Percentiles rank a stretch among this genome's conserved stretches.
phyloP scores from a whole-genome alignment of 352 stramenopile species.

The Phytophthora palmivora region DNA sequence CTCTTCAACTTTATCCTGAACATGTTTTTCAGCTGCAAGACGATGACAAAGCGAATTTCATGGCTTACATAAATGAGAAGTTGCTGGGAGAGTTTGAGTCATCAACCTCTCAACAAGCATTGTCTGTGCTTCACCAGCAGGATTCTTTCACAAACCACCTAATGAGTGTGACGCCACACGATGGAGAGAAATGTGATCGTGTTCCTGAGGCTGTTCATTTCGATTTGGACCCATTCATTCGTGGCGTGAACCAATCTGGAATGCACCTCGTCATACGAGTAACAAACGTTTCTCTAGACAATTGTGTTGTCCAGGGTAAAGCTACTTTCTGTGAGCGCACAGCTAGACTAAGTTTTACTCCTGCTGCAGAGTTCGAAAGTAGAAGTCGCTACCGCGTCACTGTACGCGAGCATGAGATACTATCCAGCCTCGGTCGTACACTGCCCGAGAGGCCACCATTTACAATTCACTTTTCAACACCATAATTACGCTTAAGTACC shows the following conservation, averaged over 20 bases:
- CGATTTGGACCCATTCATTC: constrained; percentile 30
- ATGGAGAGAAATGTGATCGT: constrained; percentile 19
- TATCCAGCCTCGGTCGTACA: constrained; percentile 34
- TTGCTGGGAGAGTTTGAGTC: constrained; percentile 30
- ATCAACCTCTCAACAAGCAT: constrained; percentile 16
- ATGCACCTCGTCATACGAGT: constrained; percentile 37
- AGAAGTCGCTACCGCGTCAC: constrained; percentile 30
- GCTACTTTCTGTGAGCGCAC: constrained; percentile 25
- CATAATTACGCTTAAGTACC: constrained; percentile 7
- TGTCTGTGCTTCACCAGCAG: constrained; percentile 15
- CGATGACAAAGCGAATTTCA: background rate
- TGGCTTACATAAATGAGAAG: background rate
- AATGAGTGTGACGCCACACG: constrained; percentile 12
- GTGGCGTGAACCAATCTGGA: constrained; percentile 26
- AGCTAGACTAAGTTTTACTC: constrained; percentile 27
- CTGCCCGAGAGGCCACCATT: constrained; percentile 29
- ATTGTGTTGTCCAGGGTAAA: constrained; percentile 31
- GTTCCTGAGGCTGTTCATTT: constrained; percentile 30
- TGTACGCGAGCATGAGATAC: constrained; percentile 35
- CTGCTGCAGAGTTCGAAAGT: constrained; percentile 32
- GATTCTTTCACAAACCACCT: constrained; percentile 32
- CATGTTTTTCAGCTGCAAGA: constrained; percentile 1
- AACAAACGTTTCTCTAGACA: constrained; percentile 32
- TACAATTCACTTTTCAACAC: constrained; percentile 36
- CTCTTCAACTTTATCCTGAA: constrained; percentile 13